A percentile compares a stretch with the other conserved stretches of the same genome.
Conservation (phyloP, 805 yeast species). For the Kuraishia hungarica region DNA sequence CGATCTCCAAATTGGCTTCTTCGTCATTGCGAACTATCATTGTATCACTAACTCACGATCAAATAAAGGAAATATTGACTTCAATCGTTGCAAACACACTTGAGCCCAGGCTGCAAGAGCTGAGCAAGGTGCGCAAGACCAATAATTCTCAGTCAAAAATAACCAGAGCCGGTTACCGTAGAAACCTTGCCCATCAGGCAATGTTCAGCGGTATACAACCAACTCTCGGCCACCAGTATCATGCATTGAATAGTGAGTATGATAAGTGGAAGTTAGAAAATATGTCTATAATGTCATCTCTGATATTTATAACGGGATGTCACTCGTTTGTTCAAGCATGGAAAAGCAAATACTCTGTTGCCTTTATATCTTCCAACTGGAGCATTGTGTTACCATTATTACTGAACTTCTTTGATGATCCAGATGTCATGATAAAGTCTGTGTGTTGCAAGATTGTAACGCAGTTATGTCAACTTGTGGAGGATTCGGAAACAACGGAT, state of each 20-base stretch:
- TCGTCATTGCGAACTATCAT: no score
- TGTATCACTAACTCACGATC: no score
- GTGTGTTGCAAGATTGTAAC: slow-evolving; percentile 11
- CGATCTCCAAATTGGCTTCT: neutral
- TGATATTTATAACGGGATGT: slow-evolving; percentile 3
- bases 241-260: slow-evolving; percentile 8
- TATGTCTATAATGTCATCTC: slow-evolving; percentile 8
- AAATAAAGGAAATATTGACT: neutral
- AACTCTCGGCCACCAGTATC: slow-evolving; percentile 9
- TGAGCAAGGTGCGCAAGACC: slow-evolving; percentile 5
- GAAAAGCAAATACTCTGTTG: no score
- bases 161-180: slow-evolving; percentile 9
- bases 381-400: slow-evolving; percentile 16
- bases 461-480: slow-evolving; percentile 5
- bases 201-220: slow-evolving; percentile 11
- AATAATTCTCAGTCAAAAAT: slow-evolving; percentile 4
- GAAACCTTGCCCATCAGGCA: slow-evolving; percentile 1
- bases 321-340: no score
- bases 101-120: slow-evolving; percentile 2
- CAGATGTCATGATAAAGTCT: slow-evolving; percentile 16
- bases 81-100: neutral
- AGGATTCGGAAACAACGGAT: neutral
- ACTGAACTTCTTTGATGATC: slow-evolving; percentile 19
- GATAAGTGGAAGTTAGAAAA: slow-evolving; percentile 12
- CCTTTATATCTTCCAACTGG: slow-evolving; percentile 15